Conservation (phyloP, 768 basidiomycete species). For the Rubroboletus satanas region DNA sequence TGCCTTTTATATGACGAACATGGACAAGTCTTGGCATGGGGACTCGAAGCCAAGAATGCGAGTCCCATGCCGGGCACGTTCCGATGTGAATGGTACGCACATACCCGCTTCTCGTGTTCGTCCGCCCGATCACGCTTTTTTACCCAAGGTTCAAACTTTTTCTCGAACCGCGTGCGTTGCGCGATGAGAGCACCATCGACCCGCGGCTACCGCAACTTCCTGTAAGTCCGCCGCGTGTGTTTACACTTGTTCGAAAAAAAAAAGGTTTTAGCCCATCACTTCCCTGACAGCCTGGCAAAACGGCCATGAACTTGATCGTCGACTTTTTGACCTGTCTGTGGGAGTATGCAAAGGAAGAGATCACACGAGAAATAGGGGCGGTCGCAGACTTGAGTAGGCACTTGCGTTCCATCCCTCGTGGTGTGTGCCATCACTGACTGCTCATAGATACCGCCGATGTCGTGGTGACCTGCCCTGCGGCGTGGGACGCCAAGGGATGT, state of each 20-base stretch:
- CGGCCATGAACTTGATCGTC: slow-evolving; percentile 71
- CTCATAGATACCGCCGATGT: slow-evolving; percentile 73
- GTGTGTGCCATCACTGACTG: not conserved
- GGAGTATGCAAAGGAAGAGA: slow-evolving; percentile 84
- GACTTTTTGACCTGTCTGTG: slow-evolving; percentile 82
- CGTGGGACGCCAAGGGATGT: slow-evolving; percentile 85
- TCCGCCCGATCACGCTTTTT: not conserved
- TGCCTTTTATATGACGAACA: slow-evolving; percentile 77
- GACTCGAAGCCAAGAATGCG: slow-evolving; percentile 82
- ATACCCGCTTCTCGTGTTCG: not conserved
- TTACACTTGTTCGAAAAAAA: not conserved
- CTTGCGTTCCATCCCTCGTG: not conserved
- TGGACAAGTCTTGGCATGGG: slow-evolving; percentile 78
- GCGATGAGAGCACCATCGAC: slow-evolving; percentile 67
- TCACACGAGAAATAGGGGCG: slow-evolving; percentile 81
- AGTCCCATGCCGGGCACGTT: slow-evolving; percentile 61
- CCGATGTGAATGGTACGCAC: slow-evolving; percentile 50
- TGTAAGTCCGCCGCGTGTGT: slow-evolving; percentile 40
- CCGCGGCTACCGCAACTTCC: slow-evolving; percentile 77
- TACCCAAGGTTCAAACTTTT: slow-evolving; percentile 81
- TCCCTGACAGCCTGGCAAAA: slow-evolving; percentile 60
- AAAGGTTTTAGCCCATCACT: not conserved
- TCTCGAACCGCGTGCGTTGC: slow-evolving; percentile 75
- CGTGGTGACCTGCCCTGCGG: slow-evolving; percentile 84
- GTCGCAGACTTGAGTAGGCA: slow-evolving; percentile 78